phyloP scores from a whole-genome alignment of 306 rosid genomes.

The Medicago ruthenica region DNA sequence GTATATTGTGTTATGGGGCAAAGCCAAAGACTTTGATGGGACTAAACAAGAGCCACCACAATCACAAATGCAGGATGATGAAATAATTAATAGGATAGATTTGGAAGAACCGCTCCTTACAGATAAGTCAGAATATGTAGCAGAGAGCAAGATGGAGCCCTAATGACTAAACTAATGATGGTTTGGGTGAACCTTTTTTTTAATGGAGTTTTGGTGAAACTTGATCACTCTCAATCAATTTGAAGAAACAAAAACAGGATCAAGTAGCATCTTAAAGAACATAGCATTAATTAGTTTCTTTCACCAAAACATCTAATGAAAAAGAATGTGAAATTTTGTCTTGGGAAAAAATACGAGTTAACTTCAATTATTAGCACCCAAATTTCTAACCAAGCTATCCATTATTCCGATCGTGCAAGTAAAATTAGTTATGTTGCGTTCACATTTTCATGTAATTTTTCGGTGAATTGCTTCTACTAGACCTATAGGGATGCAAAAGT shows the following conservation, averaged over 20 bases:
- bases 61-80: constrained; percentile 35
- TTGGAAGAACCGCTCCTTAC: constrained; percentile 62
- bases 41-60: constrained; percentile 36
- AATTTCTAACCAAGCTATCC: not conserved
- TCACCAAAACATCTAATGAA: constrained; percentile 26
- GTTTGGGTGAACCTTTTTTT: constrained; percentile 33
- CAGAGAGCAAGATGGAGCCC: constrained; percentile 38
- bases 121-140: constrained; percentile 37
- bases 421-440: not conserved
- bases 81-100: constrained; percentile 38
- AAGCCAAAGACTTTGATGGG: constrained; percentile 58
- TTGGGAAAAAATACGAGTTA: no score
- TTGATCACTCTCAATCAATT: constrained; percentile 11
- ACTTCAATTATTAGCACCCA: not conserved
- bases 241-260: not conserved
- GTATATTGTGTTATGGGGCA: constrained; percentile 75
- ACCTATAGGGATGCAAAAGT: not conserved
- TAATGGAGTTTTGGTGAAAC: constrained; percentile 26
- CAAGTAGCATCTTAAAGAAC: constrained; percentile 29
- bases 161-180: not conserved
- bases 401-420: not conserved
- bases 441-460: not conserved
- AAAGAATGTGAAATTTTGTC: not conserved
- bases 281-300: constrained; percentile 8
- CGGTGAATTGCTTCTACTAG: not conserved